phyloP scores from a whole-genome alignment of 805 yeast species.

The Myxozyma lipomycoides region DNA sequence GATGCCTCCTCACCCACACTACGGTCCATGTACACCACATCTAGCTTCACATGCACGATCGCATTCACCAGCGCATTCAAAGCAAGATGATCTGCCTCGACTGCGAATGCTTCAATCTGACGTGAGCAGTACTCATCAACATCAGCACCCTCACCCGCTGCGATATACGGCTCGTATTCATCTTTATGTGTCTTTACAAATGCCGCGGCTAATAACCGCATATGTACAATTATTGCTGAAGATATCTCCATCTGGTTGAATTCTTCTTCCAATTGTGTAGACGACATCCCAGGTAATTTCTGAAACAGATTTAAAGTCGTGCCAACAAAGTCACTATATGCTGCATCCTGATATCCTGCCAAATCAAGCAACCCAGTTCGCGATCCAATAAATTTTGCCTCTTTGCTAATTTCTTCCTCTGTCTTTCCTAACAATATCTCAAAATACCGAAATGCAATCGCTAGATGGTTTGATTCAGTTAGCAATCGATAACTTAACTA shows the following conservation, averaged over 20 bases:
- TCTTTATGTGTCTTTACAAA: conserved; percentile 28
- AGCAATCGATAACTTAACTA: too few species aligned
- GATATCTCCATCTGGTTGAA: conserved; percentile 28
- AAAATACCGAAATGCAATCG: conserved; percentile 26
- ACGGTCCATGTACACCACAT: conserved; percentile 29
- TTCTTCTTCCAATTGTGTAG: conserved; percentile 14
- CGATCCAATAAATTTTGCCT: background rate
- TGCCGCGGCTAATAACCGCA: conserved; percentile 29
- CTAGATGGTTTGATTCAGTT: too few species aligned
- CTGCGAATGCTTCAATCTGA: conserved; percentile 29
- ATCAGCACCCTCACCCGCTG: conserved; percentile 24
- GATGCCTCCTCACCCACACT: conserved; percentile 22
- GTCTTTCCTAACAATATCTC: conserved; percentile 8
- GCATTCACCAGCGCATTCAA: conserved; percentile 29
- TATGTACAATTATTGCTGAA: conserved; percentile 29
- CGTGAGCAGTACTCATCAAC: conserved; percentile 28
- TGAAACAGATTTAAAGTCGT: conserved; percentile 17
- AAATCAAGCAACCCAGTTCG: conserved; percentile 15
- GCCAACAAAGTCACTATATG: conserved; percentile 29
- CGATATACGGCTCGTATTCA: conserved; percentile 27
- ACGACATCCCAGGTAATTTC: conserved; percentile 5
- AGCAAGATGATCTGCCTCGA: conserved; percentile 31
- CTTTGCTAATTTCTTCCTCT: conserved; percentile 7
- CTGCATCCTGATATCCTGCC: conserved; percentile 28
- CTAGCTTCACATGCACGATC: conserved; percentile 18